Percentiles rank a stretch among this genome's conserved stretches.
These are phyloP conservation scores for Colletotrichum simmondsii DNA, from an alignment of 2,329 filamentous ascomycete species.

Conservation along the genomic window DNA sequence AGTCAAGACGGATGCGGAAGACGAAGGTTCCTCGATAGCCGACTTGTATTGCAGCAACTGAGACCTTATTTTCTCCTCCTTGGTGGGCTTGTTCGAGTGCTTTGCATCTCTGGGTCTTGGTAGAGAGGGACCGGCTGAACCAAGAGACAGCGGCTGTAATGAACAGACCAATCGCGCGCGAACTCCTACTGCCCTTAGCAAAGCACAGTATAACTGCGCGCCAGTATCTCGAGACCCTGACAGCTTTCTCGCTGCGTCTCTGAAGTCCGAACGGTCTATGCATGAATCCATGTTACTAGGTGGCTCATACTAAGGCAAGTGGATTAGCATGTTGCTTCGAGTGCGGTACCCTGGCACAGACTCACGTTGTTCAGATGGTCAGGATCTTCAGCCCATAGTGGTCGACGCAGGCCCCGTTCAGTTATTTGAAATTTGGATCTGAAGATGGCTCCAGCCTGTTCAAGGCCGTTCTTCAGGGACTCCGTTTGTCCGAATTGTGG, in stretches of 20 bases:
- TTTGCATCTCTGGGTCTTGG: constrained; percentile 51
- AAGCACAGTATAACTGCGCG: constrained; percentile 88
- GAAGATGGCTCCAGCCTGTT: constrained; percentile 75
- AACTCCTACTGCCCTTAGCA: constrained; percentile 85
- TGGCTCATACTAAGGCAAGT: constrained; percentile 59
- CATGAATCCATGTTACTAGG: constrained; percentile 74
- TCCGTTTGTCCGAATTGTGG: constrained; percentile 82
- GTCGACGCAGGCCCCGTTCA: constrained; percentile 74
- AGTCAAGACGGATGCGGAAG: constrained; percentile 43
- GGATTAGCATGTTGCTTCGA: constrained; percentile 28
- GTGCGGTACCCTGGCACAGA: constrained; percentile 14
- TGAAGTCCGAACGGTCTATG: constrained; percentile 79
- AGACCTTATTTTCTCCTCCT: constrained; percentile 49
- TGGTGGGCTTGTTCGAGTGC: constrained; percentile 42
- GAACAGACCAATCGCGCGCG: constrained; percentile 89
- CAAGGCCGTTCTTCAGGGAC: constrained; percentile 83
- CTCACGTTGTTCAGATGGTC: constrained; percentile 69
- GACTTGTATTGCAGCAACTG: constrained; percentile 53
- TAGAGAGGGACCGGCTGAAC: constrained; percentile 61
- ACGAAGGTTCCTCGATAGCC: constrained; percentile 15
- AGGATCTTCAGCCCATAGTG: constrained; percentile 80
- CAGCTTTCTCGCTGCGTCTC: constrained; percentile 73
- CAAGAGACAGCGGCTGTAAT: constrained; percentile 82
- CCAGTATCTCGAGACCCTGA: constrained; percentile 90
- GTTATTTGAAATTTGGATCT: constrained; percentile 76